phyloP scores from a whole-genome alignment of 805 yeast genomes.

The Zygotorulaspora chibaensis region DNA sequence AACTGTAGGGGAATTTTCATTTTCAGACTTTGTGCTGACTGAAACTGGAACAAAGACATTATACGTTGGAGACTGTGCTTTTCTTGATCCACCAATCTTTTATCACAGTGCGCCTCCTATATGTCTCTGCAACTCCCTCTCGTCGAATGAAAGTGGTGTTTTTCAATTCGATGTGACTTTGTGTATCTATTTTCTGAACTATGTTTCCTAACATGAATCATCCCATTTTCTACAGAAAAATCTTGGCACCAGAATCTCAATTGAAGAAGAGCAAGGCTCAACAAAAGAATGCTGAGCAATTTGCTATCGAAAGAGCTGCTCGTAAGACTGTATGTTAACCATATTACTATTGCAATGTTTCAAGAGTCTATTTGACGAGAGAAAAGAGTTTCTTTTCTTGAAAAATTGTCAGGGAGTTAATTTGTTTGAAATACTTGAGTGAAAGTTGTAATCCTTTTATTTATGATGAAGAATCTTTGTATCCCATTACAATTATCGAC shows the following conservation, averaged over 20 bases:
- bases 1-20: constrained; percentile 31
- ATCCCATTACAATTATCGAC: constrained; percentile 47
- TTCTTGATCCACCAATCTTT: constrained; percentile 13
- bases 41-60: constrained; percentile 27
- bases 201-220: constrained; percentile 13
- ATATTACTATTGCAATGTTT: neutral
- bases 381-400: constrained; percentile 1
- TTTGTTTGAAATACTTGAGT: neutral
- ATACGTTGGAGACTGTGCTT: constrained; percentile 17
- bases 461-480: constrained; percentile 51
- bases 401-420: neutral
- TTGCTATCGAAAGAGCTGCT: constrained; percentile 74
- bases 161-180: constrained; percentile 39
- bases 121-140: constrained; percentile 36
- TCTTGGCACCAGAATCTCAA: constrained; percentile 74
- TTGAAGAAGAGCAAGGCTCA: constrained; percentile 77
- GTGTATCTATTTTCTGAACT: constrained; percentile 12
- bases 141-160: constrained; percentile 40
- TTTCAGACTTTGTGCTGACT: neutral
- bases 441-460: constrained; percentile 1
- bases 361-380: neutral
- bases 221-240: constrained; percentile 32
- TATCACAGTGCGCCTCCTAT: constrained; percentile 20
- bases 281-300: constrained; percentile 70
- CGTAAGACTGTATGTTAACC: constrained; percentile 70